Evolutionary conservation across 2,329 filamentous ascomycete species (phyloP).

Genomic region (Ceratocystis papillata): DNA sequence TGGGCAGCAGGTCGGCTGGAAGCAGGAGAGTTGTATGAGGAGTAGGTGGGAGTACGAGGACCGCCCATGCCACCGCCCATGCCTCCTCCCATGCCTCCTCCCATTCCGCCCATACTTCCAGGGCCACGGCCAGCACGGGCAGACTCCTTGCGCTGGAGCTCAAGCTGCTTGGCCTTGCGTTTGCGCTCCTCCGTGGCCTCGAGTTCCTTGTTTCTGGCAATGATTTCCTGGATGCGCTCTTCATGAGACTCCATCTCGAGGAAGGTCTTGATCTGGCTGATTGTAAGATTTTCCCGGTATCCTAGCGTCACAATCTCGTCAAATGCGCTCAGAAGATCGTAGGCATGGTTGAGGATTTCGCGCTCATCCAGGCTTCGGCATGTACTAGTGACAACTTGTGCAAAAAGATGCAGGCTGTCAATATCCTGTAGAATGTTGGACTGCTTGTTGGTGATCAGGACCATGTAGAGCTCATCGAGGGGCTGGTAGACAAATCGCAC

Average conservation of each 20-base stretch:
- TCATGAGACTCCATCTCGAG: conserved; percentile 99
- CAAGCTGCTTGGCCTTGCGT: conserved; percentile 94
- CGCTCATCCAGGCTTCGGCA: conserved; percentile 94
- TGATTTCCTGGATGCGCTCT: conserved; percentile 97
- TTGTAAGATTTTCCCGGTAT: conserved; percentile 89
- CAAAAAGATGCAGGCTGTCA: conserved; percentile 93
- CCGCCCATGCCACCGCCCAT: conserved; percentile 30
- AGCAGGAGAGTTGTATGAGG: conserved; percentile 58
- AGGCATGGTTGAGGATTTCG: conserved; percentile 89
- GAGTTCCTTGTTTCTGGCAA: conserved; percentile 93
- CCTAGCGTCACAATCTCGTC: conserved; percentile 94
- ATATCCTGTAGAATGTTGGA: conserved; percentile 99
- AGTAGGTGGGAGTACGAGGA: conserved; percentile 71
- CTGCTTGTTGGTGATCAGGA: conserved; percentile 97
- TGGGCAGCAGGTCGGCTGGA: conserved; percentile 46
- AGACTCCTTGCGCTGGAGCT: conserved; percentile 96
- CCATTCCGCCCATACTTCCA: conserved; percentile 27
- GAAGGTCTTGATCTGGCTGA: conserved; percentile 98
- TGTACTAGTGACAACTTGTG: conserved; percentile 90
- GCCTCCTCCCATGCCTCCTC: conserved; percentile 17
- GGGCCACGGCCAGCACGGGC: conserved; percentile 59
- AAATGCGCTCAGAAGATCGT: conserved; percentile 90
- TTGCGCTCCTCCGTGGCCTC: conserved; percentile 98
- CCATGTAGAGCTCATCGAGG: conserved; percentile 98
- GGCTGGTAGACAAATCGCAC: conserved; percentile 99